Evolutionary conservation across 1,139 yeast genomes (phyloP), one percentile per base, ranked within the genome.

Genomic region (Suhomyces kunorum): DNA sequence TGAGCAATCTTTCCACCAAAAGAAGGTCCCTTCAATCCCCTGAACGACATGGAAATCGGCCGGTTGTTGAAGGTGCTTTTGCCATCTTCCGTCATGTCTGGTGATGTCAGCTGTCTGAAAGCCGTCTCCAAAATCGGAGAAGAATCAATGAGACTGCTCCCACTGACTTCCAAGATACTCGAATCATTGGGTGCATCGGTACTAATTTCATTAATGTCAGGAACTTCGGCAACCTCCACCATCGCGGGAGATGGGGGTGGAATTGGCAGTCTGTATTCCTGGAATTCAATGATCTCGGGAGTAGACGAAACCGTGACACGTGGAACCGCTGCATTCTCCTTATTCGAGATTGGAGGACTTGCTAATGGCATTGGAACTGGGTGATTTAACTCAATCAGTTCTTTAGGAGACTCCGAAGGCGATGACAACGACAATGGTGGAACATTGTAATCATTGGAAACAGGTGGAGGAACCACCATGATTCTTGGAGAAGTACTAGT

Each of bases 1-100:
- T 52, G 56, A 5, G 59, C 55, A 15, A 68, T 43, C 37, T 67
- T 63, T 14, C 68, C 63, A 8, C 64, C 71, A 49, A 80, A 76
- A 1, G 78, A 67, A 1, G 87, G 83, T 0, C 81, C 83, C 41
- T 66, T 72, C 43, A 82, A 59, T 0, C 88, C 88, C 49, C 75
- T 74, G 59, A 81, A 81, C 1, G 88, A 81, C 83, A 80, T 76
- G 2, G 87, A 80, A 5, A 81, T 66, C 11, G 87, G 87, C 45
- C 87, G 66, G 34, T 59, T 56, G 20, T 56, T 57, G 37, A 41
- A 43, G 7, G 42, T 38, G 17, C 43, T 40, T 18, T 38, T 50
- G 2, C 56, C 56, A 22, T 51, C 35, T 11, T 43, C 47, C 24
- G 30, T 26, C 27, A 31, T 15, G 13, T 37, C 19, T 7, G 49